Conservation (phyloP, 2,329 filamentous ascomycete genomes). For the Botrytis fragariae region DNA sequence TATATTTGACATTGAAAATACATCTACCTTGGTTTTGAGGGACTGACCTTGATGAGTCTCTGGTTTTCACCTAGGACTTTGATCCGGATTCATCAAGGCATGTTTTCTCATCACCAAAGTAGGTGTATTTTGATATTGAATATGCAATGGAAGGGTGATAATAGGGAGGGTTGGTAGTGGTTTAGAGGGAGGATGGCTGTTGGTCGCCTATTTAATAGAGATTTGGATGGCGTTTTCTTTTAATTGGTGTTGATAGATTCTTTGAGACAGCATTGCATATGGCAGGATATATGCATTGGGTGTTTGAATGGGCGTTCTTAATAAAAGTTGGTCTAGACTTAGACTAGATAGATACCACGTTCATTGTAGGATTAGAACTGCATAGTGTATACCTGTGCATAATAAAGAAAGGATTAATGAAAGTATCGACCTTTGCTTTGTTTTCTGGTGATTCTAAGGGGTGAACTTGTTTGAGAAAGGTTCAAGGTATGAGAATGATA, state of each 20-base stretch:
- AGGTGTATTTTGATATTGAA: not conserved
- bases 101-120: not conserved
- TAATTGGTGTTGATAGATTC: not conserved
- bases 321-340: not conserved
- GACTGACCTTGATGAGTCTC: conserved; percentile 13
- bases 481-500: not conserved
- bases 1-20: not conserved
- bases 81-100: conserved; percentile 8
- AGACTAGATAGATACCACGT: conserved; percentile 2
- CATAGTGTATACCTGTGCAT: not conserved
- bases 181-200: not conserved
- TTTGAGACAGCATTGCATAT: not conserved
- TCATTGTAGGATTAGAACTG: conserved; percentile 4
- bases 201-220: not conserved
- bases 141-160: not conserved
- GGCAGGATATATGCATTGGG: not conserved
- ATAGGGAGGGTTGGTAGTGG: not conserved
- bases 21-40: not conserved
- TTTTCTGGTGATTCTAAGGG: not conserved
- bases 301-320: not conserved
- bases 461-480: not conserved
- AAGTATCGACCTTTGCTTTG: not conserved
- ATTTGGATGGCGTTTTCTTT: not conserved
- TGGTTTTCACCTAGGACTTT: conserved; percentile 13
- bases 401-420: not conserved